These are phyloP conservation scores for Calonectria naviculata DNA, from an alignment of 2,329 filamentous ascomycete genomes.

Conservation along the genomic window DNA sequence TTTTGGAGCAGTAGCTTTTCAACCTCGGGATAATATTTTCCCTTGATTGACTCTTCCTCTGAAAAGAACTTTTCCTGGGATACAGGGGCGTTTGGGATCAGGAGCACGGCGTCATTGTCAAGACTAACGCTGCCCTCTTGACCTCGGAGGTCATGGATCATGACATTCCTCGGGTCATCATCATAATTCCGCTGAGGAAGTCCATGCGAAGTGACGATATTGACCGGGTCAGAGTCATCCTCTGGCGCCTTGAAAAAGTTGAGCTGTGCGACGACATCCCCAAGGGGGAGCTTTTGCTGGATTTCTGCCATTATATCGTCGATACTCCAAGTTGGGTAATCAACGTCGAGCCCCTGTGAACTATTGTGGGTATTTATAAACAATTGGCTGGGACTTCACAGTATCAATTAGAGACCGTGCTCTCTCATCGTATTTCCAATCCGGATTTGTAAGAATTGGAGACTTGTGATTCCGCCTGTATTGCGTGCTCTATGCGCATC, in stretches of 20 bases:
- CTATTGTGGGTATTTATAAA: neutral
- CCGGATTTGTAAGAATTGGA: neutral
- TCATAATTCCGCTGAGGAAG: neutral
- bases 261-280: neutral
- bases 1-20: neutral
- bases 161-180: neutral
- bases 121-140: neutral
- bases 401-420: neutral
- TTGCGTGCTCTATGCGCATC: neutral
- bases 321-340: neutral
- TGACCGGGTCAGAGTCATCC: neutral
- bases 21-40: neutral
- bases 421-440: neutral
- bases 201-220: neutral
- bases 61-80: neutral
- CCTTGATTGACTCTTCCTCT: neutral
- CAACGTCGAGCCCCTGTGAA: neutral
- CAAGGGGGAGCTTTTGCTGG: neutral
- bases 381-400: neutral
- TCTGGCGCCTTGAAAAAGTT: neutral
- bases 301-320: neutral
- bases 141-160: neutral
- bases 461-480: neutral
- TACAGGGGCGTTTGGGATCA: neutral
- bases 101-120: neutral